Base-by-base conservation (phyloP, 306 rosid species). In the Sindora glabra region DNA sequence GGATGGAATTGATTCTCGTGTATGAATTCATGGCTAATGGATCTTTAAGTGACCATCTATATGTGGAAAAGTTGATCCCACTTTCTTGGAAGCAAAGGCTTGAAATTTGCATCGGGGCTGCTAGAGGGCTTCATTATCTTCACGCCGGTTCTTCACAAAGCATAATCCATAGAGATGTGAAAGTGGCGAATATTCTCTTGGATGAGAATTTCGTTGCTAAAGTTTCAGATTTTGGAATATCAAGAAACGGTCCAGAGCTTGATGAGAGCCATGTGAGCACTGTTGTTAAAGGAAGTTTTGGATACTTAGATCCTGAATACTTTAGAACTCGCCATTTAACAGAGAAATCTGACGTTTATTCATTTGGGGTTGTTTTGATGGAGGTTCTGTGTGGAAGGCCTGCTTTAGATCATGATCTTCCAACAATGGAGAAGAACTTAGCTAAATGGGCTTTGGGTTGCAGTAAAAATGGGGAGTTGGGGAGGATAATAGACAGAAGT, bases 271-370 rank as follows among this genome's bases (percentile, higher is more conserved):
- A 73, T 53, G 48, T 79, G 0, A 79, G 60, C 27, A 79, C 75
- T 0, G 12, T 19, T 1, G 74, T 78, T 4, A 77, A 73, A 30
- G 83, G 83, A 2, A 77, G 73, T 10, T 27, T 59, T 0, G 79
- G 83, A 3, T 73, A 65, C 18, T 19, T 78, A 0, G 83, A 78
- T 18, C 77, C 77, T 0, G 74, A 79, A 18, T 79, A 79, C 34
- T 66, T 24, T 24, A n/a, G 41, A 0, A 47, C 50, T 0, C 62
- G 44, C 3, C 63, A 21, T 2, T 42, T 78, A 1, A 57, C 70
- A 0, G 73, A 46, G 5, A 68, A 77, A 23, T 68, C 76, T 0
- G 70, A 77, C n/a, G 83, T 74, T 8, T 78, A 74, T 50, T 73
- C 79, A 3, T 60, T 74, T 5, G 77, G 77, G 0, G 78, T 72